phyloP scores from a whole-genome alignment of 768 basidiomycete genomes.

The Boletus pseudopeckii region DNA sequence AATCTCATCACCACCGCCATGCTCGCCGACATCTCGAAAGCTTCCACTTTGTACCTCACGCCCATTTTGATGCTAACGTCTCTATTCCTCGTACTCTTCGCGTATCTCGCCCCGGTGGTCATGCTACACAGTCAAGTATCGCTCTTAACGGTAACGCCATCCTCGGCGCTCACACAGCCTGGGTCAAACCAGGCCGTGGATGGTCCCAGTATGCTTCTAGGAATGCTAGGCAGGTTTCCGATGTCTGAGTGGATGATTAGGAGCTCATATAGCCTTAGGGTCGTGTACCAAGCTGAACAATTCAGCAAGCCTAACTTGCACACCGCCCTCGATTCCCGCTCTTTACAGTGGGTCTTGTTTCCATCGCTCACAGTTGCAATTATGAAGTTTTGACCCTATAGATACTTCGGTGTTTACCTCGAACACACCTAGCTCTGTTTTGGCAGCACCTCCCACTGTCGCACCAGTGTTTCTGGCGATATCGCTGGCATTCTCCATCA shows the following conservation, averaged over 20 bases:
- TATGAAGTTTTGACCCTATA: slow-evolving; percentile 23
- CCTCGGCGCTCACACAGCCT: slow-evolving; percentile 39
- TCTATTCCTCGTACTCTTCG: slow-evolving; percentile 60
- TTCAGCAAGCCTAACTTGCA: slow-evolving; percentile 53
- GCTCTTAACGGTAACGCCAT: slow-evolving; percentile 62
- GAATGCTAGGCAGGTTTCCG: slow-evolving; percentile 54
- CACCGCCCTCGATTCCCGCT: slow-evolving; percentile 50
- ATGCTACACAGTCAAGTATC: slow-evolving; percentile 61
- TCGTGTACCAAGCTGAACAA: slow-evolving; percentile 60
- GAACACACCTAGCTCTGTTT: slow-evolving; percentile 50
- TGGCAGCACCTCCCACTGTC: slow-evolving; percentile 58
- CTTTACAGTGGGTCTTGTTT: slow-evolving; percentile 50
- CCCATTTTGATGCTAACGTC: slow-evolving; percentile 65
- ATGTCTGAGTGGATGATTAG: background rate
- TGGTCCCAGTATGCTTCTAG: slow-evolving; percentile 67
- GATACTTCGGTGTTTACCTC: slow-evolving; percentile 63
- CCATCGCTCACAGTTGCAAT: background rate
- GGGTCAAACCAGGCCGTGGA: slow-evolving; percentile 41
- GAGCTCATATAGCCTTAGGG: slow-evolving; percentile 38
- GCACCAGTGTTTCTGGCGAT: slow-evolving; percentile 65
- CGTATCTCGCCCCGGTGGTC: slow-evolving; percentile 63
- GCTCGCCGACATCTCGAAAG: slow-evolving; percentile 70
- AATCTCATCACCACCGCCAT: slow-evolving; percentile 34
- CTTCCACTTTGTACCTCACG: slow-evolving; percentile 62
- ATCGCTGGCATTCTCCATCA: slow-evolving; percentile 49